These are phyloP conservation scores for Salvia miltiorrhiza DNA, from an alignment of 257 asterid genomes.

Conservation along the genomic window DNA sequence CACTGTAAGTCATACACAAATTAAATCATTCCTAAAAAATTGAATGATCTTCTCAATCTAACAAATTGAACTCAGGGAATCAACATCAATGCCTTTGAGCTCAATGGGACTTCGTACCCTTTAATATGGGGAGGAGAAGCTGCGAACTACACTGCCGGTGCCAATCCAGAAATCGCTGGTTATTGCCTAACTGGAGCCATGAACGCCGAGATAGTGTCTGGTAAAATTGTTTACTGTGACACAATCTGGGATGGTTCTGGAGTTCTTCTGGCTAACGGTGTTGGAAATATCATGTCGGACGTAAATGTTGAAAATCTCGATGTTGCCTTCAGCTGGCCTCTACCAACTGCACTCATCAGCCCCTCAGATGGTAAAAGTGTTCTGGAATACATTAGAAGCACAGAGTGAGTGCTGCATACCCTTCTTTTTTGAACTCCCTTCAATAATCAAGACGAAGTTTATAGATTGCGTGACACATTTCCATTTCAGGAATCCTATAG, in stretches of 20 bases:
- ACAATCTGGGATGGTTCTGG: slow-evolving; percentile 36
- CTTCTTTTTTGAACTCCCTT: neutral
- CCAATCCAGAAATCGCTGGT: slow-evolving; percentile 25
- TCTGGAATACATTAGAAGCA: slow-evolving; percentile 35
- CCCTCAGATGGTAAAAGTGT: slow-evolving; percentile 34
- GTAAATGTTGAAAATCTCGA: slow-evolving; percentile 26
- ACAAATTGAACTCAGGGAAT: slow-evolving; percentile 39
- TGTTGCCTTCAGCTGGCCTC: slow-evolving; percentile 41
- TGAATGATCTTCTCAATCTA: neutral
- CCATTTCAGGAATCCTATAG: slow-evolving; percentile 37
- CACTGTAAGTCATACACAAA: slow-evolving; percentile 33
- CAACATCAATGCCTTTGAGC: slow-evolving; percentile 52
- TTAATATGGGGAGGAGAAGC: slow-evolving; percentile 76
- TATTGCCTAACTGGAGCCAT: slow-evolving; percentile 29
- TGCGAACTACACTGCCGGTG: slow-evolving; percentile 48
- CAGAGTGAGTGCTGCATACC: slow-evolving; percentile 25
- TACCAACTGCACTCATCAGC: slow-evolving; percentile 40
- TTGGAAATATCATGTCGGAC: slow-evolving; percentile 39
- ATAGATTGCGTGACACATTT: neutral
- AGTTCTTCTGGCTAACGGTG: slow-evolving; percentile 30
- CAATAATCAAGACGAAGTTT: too few relatives aligned
- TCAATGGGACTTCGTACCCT: slow-evolving; percentile 43
- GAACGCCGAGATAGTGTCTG: slow-evolving; percentile 34
- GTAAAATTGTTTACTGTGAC: slow-evolving; percentile 48
- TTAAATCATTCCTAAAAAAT: too few relatives aligned